A percentile compares a stretch with the other conserved stretches of the same genome.
Evolutionary conservation across 1,284 basidiomycete species (phyloP).

Genomic region (Pseudozyma sp.): DNA sequence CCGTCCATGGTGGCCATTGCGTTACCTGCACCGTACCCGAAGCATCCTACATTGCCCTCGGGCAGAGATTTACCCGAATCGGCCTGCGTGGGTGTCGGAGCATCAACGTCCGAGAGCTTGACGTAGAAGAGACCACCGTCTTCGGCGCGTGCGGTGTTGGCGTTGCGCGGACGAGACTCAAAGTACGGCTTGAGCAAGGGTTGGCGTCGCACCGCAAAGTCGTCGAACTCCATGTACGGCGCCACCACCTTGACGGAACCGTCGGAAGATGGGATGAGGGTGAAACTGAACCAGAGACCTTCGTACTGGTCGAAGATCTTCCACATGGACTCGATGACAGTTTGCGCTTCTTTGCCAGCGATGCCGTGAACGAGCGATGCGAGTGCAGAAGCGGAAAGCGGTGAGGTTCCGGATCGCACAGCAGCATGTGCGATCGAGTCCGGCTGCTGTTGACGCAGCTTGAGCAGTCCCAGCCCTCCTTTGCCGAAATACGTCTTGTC

Average conservation of each 20-base stretch:
- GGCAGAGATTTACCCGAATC: conserved; percentile 5
- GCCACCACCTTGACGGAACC: conserved; percentile 1
- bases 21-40: conserved; percentile 61
- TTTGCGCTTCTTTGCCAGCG: conserved; percentile 2
- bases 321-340: conserved; percentile 34
- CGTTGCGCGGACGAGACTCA: conserved; percentile 27
- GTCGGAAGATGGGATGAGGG: conserved; percentile 7
- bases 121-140: conserved; percentile 56
- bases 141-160: conserved; percentile 45
- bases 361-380: conserved; percentile 22
- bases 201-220: conserved; percentile 49
- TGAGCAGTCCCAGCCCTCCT: conserved; percentile 49
- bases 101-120: conserved; percentile 40
- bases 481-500: conserved; percentile 38
- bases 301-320: conserved; percentile 42
- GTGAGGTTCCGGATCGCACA: conserved; percentile 7
- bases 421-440: conserved; percentile 3
- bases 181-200: conserved; percentile 38
- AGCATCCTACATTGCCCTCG: conserved; percentile 54
- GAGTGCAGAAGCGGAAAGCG: conserved; percentile 6
- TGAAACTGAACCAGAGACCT: conserved; percentile 55
- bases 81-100: conserved; percentile 15
- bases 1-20: conserved; percentile 63
- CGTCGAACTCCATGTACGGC: conserved; percentile 55
- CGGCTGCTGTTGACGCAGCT: conserved; percentile 14